phyloP scores from a whole-genome alignment of 2,329 filamentous ascomycete genomes.

The Penicillium sp. region DNA sequence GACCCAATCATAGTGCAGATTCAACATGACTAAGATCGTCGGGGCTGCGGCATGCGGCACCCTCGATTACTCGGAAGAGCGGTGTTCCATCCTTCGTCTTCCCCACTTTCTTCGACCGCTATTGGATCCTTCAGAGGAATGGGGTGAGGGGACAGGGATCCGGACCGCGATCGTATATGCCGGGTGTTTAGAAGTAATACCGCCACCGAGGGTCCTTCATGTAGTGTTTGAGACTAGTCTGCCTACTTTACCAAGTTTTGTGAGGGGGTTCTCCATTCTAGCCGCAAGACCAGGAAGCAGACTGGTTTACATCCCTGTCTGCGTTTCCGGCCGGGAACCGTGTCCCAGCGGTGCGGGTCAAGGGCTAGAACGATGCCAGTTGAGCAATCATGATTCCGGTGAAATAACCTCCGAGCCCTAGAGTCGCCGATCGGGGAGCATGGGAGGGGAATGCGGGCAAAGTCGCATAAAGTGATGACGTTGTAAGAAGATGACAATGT shows the following conservation, averaged over 20 bases:
- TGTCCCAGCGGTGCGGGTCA: not conserved
- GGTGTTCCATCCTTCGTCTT: conserved; percentile 2
- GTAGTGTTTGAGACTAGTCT: not conserved
- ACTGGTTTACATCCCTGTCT: not conserved
- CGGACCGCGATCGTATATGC: not conserved
- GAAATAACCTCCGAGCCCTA: not conserved
- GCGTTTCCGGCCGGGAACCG: not conserved
- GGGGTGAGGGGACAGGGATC: not conserved
- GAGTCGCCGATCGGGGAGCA: not conserved
- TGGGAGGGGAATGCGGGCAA: not conserved
- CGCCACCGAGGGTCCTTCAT: not conserved
- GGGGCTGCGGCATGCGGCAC: conserved; percentile 1
- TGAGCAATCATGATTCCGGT: not conserved
- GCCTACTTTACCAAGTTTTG: not conserved
- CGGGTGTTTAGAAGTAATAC: not conserved
- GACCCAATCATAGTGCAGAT: not conserved
- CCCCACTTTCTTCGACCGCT: not conserved
- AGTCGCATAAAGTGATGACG: conserved; percentile 1
- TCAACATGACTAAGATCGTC: not conserved
- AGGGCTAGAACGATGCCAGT: not conserved
- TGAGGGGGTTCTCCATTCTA: not conserved
- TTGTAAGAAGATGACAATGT: not conserved
- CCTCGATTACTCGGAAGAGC: conserved; percentile 3
- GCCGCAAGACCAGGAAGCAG: not conserved
- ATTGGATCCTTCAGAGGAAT: not conserved